A percentile compares a stretch with the other conserved stretches of the same genome.
phyloP scores from a whole-genome alignment of 2,329 filamentous ascomycete species.

The Aspergillus tubingensis region DNA sequence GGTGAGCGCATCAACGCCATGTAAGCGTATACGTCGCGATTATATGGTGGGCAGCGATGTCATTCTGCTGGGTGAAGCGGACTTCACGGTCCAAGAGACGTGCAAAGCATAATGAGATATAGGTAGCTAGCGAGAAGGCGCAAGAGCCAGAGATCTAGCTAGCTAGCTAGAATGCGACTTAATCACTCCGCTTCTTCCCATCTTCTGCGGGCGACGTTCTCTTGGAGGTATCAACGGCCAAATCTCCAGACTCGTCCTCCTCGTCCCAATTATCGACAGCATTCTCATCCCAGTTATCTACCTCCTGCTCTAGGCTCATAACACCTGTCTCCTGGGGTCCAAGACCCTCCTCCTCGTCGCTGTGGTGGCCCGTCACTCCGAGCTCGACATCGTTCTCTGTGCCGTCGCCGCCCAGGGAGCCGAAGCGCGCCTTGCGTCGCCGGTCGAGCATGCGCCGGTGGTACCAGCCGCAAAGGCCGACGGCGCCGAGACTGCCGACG shows the following conservation, averaged over 20 bases:
- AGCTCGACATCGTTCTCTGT: constrained; percentile 69
- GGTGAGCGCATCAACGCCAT: no score
- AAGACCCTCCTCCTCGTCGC: constrained; percentile 34
- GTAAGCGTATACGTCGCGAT: no score
- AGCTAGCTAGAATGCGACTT: neutral
- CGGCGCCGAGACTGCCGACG: constrained; percentile 69
- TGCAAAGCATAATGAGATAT: no score
- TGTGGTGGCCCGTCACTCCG: constrained; percentile 55
- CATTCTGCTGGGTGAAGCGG: no score
- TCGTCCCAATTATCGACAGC: constrained; percentile 66
- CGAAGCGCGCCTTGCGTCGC: constrained; percentile 71
- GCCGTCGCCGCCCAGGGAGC: constrained; percentile 61
- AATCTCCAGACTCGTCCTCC: constrained; percentile 46
- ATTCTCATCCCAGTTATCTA: constrained; percentile 95
- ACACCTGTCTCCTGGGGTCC: constrained; percentile 66
- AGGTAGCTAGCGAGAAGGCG: neutral
- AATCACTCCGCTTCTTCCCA: constrained; percentile 38
- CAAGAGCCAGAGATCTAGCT: neutral
- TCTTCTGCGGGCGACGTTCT: constrained; percentile 23
- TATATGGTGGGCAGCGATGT: no score
- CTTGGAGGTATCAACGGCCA: constrained; percentile 24
- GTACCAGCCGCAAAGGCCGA: constrained; percentile 84
- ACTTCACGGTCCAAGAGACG: no score
- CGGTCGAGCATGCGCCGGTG: constrained; percentile 94
- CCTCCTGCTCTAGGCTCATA: constrained; percentile 72